phyloP scores from a whole-genome alignment of 2,329 filamentous ascomycete genomes.

The Dothistroma septosporum region DNA sequence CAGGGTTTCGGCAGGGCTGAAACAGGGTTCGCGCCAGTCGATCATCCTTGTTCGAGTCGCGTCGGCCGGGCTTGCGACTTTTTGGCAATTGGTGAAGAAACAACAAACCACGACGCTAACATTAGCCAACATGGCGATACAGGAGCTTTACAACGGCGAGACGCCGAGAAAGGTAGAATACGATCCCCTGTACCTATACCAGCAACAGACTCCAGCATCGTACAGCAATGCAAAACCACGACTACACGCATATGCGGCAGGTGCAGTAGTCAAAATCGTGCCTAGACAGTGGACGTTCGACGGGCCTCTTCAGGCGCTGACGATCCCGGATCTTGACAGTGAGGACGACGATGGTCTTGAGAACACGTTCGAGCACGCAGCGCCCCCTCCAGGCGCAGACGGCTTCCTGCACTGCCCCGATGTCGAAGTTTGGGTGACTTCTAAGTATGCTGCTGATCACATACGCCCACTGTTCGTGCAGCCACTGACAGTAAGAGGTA shows the following conservation, averaged over 20 bases:
- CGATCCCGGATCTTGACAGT: background rate
- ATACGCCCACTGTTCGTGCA: background rate
- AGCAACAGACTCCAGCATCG: background rate
- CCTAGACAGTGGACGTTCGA: background rate
- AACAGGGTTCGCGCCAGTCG: background rate
- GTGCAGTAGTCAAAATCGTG: background rate
- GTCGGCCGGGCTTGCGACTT: background rate
- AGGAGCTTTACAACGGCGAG: background rate
- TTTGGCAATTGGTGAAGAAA: background rate
- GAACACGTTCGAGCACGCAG: background rate
- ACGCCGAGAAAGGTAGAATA: background rate
- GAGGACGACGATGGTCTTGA: background rate
- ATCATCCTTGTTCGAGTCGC: background rate
- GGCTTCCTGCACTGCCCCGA: conserved; percentile 21
- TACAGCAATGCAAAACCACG: background rate
- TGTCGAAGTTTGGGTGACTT: conserved; percentile 48
- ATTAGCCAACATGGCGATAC: background rate
- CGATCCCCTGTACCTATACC: background rate
- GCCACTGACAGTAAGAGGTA: conserved; percentile 23
- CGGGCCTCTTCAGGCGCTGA: background rate
- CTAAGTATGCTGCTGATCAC: conserved; percentile 32
- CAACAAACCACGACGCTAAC: background rate
- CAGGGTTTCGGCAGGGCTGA: background rate
- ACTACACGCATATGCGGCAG: background rate
- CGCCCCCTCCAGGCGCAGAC: conserved; percentile 8